These are phyloP conservation scores for Fusarium palustre DNA, from an alignment of 2,329 filamentous ascomycete species.

Conservation along the genomic window DNA sequence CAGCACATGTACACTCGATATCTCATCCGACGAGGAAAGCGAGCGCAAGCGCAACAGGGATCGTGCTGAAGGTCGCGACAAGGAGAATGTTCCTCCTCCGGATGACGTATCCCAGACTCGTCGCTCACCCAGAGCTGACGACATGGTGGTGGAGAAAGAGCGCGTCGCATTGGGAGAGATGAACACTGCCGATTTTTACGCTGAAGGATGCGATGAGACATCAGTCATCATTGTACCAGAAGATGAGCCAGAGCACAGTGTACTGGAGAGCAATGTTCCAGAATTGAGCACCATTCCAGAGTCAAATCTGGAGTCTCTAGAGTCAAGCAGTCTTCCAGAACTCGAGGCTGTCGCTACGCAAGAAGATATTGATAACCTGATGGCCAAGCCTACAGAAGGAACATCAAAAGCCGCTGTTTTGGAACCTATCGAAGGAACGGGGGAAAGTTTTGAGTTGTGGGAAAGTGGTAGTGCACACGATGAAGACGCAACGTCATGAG, in stretches of 20 bases:
- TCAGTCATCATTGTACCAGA: slow-evolving; percentile 72
- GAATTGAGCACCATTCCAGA: slow-evolving; percentile 1
- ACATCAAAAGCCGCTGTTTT: slow-evolving; percentile 61
- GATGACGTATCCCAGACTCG: slow-evolving; percentile 71
- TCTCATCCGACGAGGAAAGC: slow-evolving; percentile 86
- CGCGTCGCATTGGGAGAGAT: slow-evolving; percentile 76
- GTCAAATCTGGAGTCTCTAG: slow-evolving; percentile 11
- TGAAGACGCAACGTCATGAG: slow-evolving; percentile 55
- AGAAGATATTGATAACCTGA: slow-evolving; percentile 53
- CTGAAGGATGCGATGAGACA: slow-evolving; percentile 71
- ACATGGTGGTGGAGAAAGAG: slow-evolving; percentile 72
- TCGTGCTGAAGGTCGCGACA: slow-evolving; percentile 74
- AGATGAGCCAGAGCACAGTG: slow-evolving; percentile 57
- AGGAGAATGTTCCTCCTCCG: slow-evolving; percentile 90
- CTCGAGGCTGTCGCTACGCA: slow-evolving; percentile 39
- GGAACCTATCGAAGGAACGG: slow-evolving; percentile 68
- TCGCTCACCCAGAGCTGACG: slow-evolving; percentile 55
- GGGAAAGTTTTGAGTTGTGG: slow-evolving; percentile 75
- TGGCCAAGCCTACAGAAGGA: slow-evolving; percentile 52
- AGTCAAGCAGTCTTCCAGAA: background rate
- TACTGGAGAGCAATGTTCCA: background rate
- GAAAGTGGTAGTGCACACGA: slow-evolving; percentile 75
- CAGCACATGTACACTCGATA: slow-evolving; percentile 85
- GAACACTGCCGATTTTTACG: slow-evolving; percentile 74
- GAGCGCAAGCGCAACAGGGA: slow-evolving; percentile 65